phyloP scores from a whole-genome alignment of 2,329 filamentous ascomycete species.

The Phaeosphaeriaceae sp. region DNA sequence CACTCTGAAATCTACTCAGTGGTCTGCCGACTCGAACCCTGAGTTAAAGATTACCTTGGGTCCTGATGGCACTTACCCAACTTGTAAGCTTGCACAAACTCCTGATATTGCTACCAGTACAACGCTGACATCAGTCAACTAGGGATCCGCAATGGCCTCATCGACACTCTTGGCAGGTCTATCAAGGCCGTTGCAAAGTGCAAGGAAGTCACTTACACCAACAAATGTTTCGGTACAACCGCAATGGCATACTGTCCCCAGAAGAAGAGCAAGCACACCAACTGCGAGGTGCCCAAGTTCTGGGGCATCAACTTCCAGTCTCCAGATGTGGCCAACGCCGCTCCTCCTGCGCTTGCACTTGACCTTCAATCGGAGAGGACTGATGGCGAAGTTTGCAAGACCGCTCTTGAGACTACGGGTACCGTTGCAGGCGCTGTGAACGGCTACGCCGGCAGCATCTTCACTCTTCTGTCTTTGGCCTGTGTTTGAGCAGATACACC shows the following conservation, averaged over 20 bases:
- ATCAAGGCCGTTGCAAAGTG: conserved; percentile 16
- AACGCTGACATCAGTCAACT: background rate
- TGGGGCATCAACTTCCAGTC: conserved; percentile 16
- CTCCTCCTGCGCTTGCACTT: conserved; percentile 4
- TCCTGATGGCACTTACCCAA: conserved; percentile 16
- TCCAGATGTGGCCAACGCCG: conserved; percentile 1
- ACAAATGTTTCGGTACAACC: conserved; percentile 4
- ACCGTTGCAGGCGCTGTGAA: background rate
- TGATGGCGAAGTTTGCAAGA: background rate
- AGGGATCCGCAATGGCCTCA: conserved; percentile 19
- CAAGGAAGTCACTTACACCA: conserved; percentile 7
- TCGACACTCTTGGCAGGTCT: conserved; percentile 15
- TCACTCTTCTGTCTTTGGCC: background rate
- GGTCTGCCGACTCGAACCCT: background rate
- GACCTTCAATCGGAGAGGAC: background rate
- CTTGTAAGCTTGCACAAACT: background rate
- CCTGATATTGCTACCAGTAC: background rate
- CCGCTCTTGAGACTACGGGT: background rate
- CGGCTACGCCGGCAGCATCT: background rate
- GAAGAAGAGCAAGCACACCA: conserved; percentile 9
- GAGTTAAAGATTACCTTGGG: conserved; percentile 16
- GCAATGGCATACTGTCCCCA: conserved; percentile 4
- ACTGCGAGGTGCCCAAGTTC: conserved; percentile 19
- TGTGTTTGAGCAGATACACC: background rate
- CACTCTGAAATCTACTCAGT: conserved; percentile 4